Evolutionary conservation across 2,329 filamentous ascomycete species (phyloP).

Genomic region (Thielaviopsis punctulata): DNA sequence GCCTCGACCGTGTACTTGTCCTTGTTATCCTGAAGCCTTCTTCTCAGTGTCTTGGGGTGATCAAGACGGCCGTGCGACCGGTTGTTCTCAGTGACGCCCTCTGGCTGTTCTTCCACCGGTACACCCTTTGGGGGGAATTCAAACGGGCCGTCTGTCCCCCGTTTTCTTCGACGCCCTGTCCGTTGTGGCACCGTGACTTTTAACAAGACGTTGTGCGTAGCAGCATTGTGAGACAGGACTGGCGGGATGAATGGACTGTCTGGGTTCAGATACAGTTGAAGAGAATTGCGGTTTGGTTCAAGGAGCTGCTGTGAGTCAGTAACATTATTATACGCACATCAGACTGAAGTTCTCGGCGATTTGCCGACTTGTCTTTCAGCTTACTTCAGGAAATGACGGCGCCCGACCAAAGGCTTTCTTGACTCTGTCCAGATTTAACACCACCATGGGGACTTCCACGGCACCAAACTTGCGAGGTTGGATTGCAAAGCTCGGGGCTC

Average conservation of each 20-base stretch:
- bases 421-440: constrained; percentile 26
- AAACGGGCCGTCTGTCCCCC: constrained; percentile 54
- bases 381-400: constrained; percentile 23
- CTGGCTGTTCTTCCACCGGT: constrained; percentile 15
- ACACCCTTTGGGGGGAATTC: constrained; percentile 23
- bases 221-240: constrained; percentile 56
- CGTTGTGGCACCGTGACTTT: constrained; percentile 75
- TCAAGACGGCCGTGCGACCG: constrained; percentile 32
- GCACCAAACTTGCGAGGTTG: constrained; percentile 21
- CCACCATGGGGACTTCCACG: constrained; percentile 27
- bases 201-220: constrained; percentile 69
- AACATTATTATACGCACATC: background rate
- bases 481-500: constrained; percentile 15
- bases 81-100: constrained; percentile 17
- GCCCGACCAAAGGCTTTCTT: constrained; percentile 26
- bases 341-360: too few species aligned
- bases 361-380: constrained; percentile 12
- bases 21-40: constrained; percentile 53
- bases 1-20: constrained; percentile 49
- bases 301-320: constrained; percentile 22
- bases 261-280: constrained; percentile 61
- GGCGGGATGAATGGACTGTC: constrained; percentile 66
- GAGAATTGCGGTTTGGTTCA: constrained; percentile 30
- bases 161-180: constrained; percentile 72
- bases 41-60: constrained; percentile 36